Percentiles rank a stretch among this genome's conserved stretches.
These are phyloP conservation scores for Ophiocordyceps robertsii DNA, from an alignment of 2,329 filamentous ascomycete species.

Conservation along the genomic window DNA sequence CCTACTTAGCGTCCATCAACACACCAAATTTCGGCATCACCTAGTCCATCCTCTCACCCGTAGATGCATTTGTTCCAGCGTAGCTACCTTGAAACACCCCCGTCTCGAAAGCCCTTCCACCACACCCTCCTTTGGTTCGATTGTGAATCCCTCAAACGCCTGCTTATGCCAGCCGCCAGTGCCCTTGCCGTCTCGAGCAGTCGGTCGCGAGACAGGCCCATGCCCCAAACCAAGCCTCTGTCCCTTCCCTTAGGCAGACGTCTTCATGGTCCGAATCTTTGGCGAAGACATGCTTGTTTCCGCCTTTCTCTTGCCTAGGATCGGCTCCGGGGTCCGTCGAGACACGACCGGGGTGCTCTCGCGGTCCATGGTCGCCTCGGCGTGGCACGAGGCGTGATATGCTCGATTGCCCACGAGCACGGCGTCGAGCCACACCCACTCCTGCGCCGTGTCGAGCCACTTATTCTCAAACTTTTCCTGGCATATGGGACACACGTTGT, in stretches of 20 bases:
- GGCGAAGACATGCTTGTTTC: constrained; percentile 37
- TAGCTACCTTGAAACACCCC: too few species aligned
- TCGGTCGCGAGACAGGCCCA: neutral
- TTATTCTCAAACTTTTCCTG: constrained; percentile 89
- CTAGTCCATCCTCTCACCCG: too few species aligned
- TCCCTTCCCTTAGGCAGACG: constrained; percentile 12
- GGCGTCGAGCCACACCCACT: constrained; percentile 95
- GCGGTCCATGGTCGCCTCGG: constrained; percentile 61
- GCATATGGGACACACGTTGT: constrained; percentile 80
- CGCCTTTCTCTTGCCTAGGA: constrained; percentile 63
- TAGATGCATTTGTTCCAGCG: too few species aligned
- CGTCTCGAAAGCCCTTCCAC: too few species aligned
- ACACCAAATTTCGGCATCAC: too few species aligned
- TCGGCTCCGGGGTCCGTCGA: constrained; percentile 46
- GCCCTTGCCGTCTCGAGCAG: too few species aligned
- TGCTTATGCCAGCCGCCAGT: too few species aligned
- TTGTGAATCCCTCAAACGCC: too few species aligned
- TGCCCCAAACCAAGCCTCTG: neutral
- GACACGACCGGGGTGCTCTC: constrained; percentile 27
- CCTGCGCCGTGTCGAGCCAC: constrained; percentile 85
- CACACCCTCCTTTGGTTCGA: too few species aligned
- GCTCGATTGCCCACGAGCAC: constrained; percentile 63
- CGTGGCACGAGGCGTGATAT: constrained; percentile 82
- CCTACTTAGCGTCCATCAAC: too few species aligned
- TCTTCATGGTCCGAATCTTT: constrained; percentile 22